These are phyloP conservation scores for Leptodermis oblonga DNA, from an alignment of 257 asterid genomes.

Conservation along the genomic window DNA sequence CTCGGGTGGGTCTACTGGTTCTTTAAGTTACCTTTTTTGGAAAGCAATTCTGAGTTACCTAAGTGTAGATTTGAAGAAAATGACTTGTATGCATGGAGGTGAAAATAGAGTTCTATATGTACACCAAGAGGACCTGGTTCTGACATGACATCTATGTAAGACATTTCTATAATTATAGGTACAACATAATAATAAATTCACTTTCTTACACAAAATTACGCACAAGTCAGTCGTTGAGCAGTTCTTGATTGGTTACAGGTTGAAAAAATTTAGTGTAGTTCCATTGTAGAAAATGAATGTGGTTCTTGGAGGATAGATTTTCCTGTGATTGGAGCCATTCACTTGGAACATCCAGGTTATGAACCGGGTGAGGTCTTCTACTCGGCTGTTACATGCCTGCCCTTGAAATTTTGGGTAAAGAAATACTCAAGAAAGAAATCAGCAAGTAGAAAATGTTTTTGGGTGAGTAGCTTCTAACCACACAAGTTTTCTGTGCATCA, in stretches of 20 bases:
- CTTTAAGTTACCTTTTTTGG: not conserved
- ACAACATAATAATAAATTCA: not conserved
- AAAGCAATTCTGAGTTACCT: too few relatives aligned
- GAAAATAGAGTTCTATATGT: not conserved
- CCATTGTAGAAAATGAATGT: not conserved
- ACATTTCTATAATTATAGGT: not conserved
- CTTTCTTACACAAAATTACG: not conserved
- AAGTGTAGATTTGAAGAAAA: not conserved
- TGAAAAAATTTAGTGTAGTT: not conserved
- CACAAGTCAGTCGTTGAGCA: not conserved
- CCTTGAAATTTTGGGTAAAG: not conserved
- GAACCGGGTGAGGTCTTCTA: not conserved
- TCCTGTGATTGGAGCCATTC: not conserved
- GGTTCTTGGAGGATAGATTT: not conserved
- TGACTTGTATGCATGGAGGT: not conserved
- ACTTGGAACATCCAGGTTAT: not conserved
- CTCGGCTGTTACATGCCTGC: not conserved
- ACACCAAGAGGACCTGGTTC: not conserved
- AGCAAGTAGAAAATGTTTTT: not conserved
- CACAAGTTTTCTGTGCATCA: not conserved
- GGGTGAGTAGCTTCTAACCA: not conserved
- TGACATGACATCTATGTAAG: not conserved
- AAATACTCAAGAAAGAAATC: not conserved
- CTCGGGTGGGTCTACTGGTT: not conserved
- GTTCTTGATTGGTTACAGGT: constrained; percentile 1